phyloP scores from a whole-genome alignment of 1,139 yeast genomes.

The Lodderomyces jiufengensis region DNA sequence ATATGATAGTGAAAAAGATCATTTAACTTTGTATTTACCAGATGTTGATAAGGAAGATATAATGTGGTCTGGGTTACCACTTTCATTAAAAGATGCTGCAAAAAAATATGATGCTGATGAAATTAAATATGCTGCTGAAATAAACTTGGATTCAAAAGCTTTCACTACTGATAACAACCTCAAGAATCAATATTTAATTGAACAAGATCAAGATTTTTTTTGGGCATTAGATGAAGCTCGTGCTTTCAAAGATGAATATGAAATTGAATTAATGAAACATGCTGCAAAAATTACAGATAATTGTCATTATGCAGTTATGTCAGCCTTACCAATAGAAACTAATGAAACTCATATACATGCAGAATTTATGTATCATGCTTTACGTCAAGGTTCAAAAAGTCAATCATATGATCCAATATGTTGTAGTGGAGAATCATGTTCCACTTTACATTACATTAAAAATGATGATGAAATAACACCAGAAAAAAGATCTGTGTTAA shows the following conservation, averaged over 20 bases:
- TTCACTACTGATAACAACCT: slow-evolving; percentile 45
- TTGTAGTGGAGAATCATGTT: slow-evolving; percentile 89
- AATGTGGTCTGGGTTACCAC: slow-evolving; percentile 94
- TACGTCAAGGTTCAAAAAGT: slow-evolving; percentile 87
- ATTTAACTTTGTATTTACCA: slow-evolving; percentile 73
- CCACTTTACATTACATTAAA: slow-evolving; percentile 84
- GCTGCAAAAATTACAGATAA: slow-evolving; percentile 85
- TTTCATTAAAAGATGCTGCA: slow-evolving; percentile 62
- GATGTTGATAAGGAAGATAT: slow-evolving; percentile 82
- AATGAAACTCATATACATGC: slow-evolving; percentile 94
- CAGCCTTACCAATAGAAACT: slow-evolving; percentile 81
- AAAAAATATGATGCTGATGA: slow-evolving; percentile 74
- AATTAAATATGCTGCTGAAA: slow-evolving; percentile 56
- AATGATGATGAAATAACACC: slow-evolving; percentile 65
- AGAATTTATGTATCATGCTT: slow-evolving; percentile 88
- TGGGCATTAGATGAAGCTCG: slow-evolving; percentile 86
- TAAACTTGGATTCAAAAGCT: slow-evolving; percentile 13
- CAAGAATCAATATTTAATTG: slow-evolving; percentile 29
- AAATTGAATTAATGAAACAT: slow-evolving; percentile 67
- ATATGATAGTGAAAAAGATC: slow-evolving; percentile 51
- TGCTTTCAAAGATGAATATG: slow-evolving; percentile 78
- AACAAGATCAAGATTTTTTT: slow-evolving; percentile 49
- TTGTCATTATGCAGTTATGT: slow-evolving; percentile 89
- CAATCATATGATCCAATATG: slow-evolving; percentile 94
- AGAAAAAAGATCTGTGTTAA: slow-evolving; percentile 59